phyloP scores from a whole-genome alignment of 2,329 filamentous ascomycete species.

The Sporothrix brunneoviolacea region DNA sequence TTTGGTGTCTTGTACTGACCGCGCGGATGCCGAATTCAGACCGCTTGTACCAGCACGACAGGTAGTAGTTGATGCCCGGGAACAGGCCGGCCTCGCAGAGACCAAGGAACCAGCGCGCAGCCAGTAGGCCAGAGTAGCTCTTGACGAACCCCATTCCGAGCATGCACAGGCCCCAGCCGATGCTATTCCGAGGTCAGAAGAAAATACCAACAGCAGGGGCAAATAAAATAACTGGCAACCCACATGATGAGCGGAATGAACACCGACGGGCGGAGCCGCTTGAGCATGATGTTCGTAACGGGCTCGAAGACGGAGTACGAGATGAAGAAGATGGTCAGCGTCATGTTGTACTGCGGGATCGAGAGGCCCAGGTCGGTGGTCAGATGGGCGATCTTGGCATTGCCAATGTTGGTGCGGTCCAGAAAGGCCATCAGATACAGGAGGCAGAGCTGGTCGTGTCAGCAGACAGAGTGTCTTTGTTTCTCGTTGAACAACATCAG shows the following conservation, averaged over 20 bases:
- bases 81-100: slow-evolving; percentile 70
- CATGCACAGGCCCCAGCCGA: slow-evolving; percentile 63
- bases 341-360: slow-evolving; percentile 61
- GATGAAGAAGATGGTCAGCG: slow-evolving; percentile 79
- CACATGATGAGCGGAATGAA: slow-evolving; percentile 83
- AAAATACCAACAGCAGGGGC: no score
- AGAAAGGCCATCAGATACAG: slow-evolving; percentile 71
- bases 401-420: slow-evolving; percentile 71
- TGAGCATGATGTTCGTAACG: slow-evolving; percentile 73
- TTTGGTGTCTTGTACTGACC: no score
- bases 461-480: background rate
- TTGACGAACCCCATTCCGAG: slow-evolving; percentile 60
- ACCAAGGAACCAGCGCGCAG: slow-evolving; percentile 64
- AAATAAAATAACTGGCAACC: no score
- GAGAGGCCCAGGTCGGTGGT: slow-evolving; percentile 53
- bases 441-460: slow-evolving; percentile 55
- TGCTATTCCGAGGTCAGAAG: no score
- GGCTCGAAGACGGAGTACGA: slow-evolving; percentile 76
- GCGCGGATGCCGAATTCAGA: slow-evolving; percentile 66
- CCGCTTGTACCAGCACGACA: slow-evolving; percentile 73
- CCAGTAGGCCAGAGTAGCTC: slow-evolving; percentile 59
- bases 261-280: slow-evolving; percentile 65
- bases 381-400: slow-evolving; percentile 54
- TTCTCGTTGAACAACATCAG: background rate
- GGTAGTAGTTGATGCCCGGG: slow-evolving; percentile 61